These are phyloP conservation scores for Vigna mungo DNA, from an alignment of 306 rosid genomes.

Conservation along the genomic window DNA sequence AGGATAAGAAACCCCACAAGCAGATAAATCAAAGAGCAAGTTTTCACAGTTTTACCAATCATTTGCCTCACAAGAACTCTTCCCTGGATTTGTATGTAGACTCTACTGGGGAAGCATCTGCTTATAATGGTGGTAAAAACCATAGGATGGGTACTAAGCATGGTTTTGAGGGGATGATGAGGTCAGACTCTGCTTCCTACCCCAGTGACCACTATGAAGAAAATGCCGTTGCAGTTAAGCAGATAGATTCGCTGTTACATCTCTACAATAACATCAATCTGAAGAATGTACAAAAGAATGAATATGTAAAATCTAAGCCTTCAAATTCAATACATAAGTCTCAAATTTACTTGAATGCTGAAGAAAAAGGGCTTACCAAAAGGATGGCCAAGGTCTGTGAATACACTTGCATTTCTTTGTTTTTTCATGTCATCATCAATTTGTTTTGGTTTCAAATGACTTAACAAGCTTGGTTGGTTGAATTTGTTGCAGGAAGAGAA, in stretches of 20 bases:
- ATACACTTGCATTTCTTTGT: conserved; percentile 30
- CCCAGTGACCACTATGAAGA: conserved; percentile 62
- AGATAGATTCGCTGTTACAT: conserved; percentile 41
- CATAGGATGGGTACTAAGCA: conserved; percentile 57
- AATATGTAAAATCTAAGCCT: conserved; percentile 59
- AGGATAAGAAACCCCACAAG: conserved; percentile 58
- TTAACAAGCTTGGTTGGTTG: conserved; percentile 27
- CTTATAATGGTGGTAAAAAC: conserved; percentile 56
- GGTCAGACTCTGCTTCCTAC: conserved; percentile 61
- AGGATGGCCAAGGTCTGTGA: conserved; percentile 55
- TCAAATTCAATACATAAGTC: conserved; percentile 49
- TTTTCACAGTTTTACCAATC: conserved; percentile 43
- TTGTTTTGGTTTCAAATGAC: conserved; percentile 20
- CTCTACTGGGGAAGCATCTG: conserved; percentile 57
- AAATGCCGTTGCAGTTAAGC: conserved; percentile 53
- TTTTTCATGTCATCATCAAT: not conserved
- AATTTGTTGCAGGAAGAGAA: conserved; percentile 57
- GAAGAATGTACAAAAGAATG: conserved; percentile 59
- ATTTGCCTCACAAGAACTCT: conserved; percentile 64
- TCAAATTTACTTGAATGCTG: conserved; percentile 49
- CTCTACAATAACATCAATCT: conserved; percentile 52
- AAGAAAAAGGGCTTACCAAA: conserved; percentile 52
- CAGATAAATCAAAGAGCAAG: conserved; percentile 53
- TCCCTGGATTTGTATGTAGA: conserved; percentile 70
- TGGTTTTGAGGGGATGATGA: conserved; percentile 58